Evolutionary conservation across 2,329 filamentous ascomycete species (phyloP), one percentile per base, ranked within the genome.

Genomic region (Trichoderma breve): DNA sequence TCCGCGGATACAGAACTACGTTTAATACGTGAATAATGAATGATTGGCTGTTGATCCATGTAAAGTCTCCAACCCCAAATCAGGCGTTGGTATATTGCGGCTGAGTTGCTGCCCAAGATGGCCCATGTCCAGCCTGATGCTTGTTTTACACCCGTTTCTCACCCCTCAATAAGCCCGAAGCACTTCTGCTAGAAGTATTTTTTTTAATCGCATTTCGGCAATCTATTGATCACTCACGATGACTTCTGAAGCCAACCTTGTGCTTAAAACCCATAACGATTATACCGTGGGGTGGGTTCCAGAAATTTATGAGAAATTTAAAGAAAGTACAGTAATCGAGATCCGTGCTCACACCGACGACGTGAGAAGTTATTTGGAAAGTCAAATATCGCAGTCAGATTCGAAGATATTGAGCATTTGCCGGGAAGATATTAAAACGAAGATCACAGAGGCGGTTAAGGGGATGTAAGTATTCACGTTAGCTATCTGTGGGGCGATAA

Each of bases 401-500:
- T 51, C 11, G 1, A 3, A 6, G 3, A 2, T 24, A 12, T 6
- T 51, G 2, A 1, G 14, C 1, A 24, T 51, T 6, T 51, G 21
- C n/a, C 47, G 47, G 9, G 47, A 51, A 24, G 21, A 53, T 53
- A 53, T 53, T 12, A 53, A 6, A 12, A 53, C 21, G 1, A 51
- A 21, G 4, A 51, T 51, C n/a, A 21, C 43, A 12, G n/a, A 21
- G 43, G n/a, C n/a, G 0, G n/a, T 1, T 51, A n/a, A 21, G 18
- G 43, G 43, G 1, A 47, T 47, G 43, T 47, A 47, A 47, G 39
- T 47, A 8, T n/a, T 18, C 18, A 43, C 15, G 4, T n/a, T 4
- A 26, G 15, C 15, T 47, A 12, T n/a, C n/a, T 47, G 0, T 0
- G 9, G 4, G n/a, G n/a, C n/a, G 2, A n/a, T 21, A 12, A 0